Evolutionary conservation across 768 basidiomycete genomes (phyloP).

Genomic region (Mrakia blollopis): DNA sequence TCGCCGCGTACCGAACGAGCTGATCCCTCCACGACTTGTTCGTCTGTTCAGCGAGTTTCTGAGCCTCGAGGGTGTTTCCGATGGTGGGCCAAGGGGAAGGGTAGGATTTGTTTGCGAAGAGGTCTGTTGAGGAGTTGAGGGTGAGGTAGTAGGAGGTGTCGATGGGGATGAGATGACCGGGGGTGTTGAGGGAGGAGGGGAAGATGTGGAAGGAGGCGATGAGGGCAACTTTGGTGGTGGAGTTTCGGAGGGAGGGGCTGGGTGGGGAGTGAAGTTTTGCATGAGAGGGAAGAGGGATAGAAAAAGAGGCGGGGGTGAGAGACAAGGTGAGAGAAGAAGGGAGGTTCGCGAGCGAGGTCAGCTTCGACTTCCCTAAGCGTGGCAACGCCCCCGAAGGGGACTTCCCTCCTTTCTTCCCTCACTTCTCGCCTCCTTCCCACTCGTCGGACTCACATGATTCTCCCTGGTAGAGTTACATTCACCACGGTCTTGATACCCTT

Average conservation of each 20-base stretch:
- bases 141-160: not conserved
- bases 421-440: not conserved
- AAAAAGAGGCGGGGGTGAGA: too few relatives aligned
- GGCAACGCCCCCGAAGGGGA: too few relatives aligned
- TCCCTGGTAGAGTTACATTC: not conserved
- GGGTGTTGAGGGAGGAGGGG: not conserved
- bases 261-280: not conserved
- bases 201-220: not conserved
- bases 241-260: conserved; percentile 5
- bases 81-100: not conserved
- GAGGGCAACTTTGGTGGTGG: not conserved
- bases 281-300: not conserved
- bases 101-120: too few relatives aligned
- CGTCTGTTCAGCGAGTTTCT: not conserved
- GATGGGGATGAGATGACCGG: not conserved
- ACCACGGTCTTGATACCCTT: not conserved
- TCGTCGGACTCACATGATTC: not conserved
- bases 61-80: not conserved
- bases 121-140: too few relatives aligned
- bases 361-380: not conserved
- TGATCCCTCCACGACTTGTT: not conserved
- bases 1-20: not conserved
- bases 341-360: not conserved
- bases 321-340: not conserved
- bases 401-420: not conserved